Evolutionary conservation across 2,329 filamentous ascomycete species (phyloP).

Genomic region (Penicillium concentricum): DNA sequence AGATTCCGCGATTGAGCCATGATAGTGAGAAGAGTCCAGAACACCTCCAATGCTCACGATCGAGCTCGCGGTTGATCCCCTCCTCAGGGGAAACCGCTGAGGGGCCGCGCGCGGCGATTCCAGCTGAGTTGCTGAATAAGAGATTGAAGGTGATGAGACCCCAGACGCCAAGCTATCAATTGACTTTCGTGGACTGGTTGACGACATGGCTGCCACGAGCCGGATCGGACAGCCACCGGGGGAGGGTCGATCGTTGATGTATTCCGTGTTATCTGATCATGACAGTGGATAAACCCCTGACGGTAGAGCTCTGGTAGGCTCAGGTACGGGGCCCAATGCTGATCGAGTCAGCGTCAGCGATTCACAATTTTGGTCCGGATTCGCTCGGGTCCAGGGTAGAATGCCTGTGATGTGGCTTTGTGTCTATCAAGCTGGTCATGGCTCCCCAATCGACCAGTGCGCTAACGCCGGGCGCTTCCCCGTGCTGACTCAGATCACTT

Average conservation of each 20-base stretch:
- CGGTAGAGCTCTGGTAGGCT: constrained; percentile 8
- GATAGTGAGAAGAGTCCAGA: constrained; percentile 64
- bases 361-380: constrained; percentile 1
- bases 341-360: constrained; percentile 1
- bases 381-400: constrained; percentile 2
- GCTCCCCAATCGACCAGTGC: constrained; percentile 31
- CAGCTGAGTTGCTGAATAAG: constrained; percentile 40
- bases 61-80: constrained; percentile 84
- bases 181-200: constrained; percentile 62
- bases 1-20: constrained; percentile 67
- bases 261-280: constrained; percentile 36
- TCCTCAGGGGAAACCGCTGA: constrained; percentile 49
- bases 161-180: constrained; percentile 62
- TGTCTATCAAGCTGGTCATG: constrained; percentile 21
- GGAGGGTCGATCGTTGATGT: constrained; percentile 24
- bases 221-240: constrained; percentile 35
- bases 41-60: constrained; percentile 83
- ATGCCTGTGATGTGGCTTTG: constrained; percentile 26
- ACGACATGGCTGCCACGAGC: constrained; percentile 55
- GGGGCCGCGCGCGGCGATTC: constrained; percentile 38
- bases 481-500: constrained; percentile 10
- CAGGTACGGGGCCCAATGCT: constrained; percentile 1
- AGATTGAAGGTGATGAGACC: constrained; percentile 51
- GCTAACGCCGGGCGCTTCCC: constrained; percentile 12
- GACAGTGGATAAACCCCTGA: constrained; percentile 29